phyloP scores from a whole-genome alignment of 805 yeast genomes.

The Candida jianshihensis region DNA sequence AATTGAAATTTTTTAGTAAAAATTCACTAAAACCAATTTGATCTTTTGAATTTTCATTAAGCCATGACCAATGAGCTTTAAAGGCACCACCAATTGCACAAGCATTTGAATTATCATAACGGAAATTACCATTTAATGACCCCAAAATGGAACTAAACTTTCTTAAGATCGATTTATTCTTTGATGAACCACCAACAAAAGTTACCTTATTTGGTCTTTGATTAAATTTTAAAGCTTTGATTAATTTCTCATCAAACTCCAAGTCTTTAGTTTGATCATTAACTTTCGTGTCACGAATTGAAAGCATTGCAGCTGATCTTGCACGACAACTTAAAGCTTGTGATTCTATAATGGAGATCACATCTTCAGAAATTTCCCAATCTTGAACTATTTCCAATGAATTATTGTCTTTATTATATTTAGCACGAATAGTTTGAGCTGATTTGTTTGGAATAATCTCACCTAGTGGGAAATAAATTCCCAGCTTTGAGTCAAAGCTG shows the following conservation, averaged over 20 bases:
- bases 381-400: conserved; percentile 28
- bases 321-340: conserved; percentile 82
- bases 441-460: conserved; percentile 83
- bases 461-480: conserved; percentile 82
- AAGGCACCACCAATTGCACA: conserved; percentile 91
- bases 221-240: conserved; percentile 13
- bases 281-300: conserved; percentile 20
- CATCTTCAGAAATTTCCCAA: conserved; percentile 59
- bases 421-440: conserved; percentile 53
- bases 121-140: conserved; percentile 49
- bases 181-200: conserved; percentile 86
- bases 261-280: conserved; percentile 2
- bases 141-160: conserved; percentile 70
- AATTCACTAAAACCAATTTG: too few relatives aligned
- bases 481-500: conserved; percentile 42
- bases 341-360: conserved; percentile 70
- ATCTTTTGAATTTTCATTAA: conserved; percentile 15
- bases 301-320: conserved; percentile 72
- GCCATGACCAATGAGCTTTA: conserved; percentile 68
- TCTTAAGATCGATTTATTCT: conserved; percentile 57
- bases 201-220: conserved; percentile 60
- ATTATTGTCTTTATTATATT: conserved; percentile 28
- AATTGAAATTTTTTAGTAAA: too few relatives aligned
- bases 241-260: conserved; percentile 29
- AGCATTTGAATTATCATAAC: conserved; percentile 76